Evolutionary conservation across 331 rosid genomes (phyloP), one percentile per base, ranked within the genome.

Genomic region (Phaseolus coccineus): DNA sequence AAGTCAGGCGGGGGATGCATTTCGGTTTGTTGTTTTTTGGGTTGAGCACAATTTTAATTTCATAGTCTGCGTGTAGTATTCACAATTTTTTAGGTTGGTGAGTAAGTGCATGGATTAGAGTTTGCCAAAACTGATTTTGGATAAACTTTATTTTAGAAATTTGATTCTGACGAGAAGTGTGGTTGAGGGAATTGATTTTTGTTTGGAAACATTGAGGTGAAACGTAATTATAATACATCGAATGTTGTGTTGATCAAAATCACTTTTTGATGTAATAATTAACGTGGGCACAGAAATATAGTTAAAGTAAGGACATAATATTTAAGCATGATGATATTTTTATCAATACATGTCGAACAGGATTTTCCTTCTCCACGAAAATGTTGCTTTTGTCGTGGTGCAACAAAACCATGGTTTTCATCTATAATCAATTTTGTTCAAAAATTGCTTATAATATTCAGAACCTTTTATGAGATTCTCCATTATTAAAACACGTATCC

Each of bases 361-460:
- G 6, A 4, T 11, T 59, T 59, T 58, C 64, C n/a, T 58, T 11
- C 64, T 4, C 37, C 7, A 25, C 37, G 24, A 56, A 56, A 56
- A 13, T 56, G 3, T 56, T 27, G n/a, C n/a, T 57, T 57, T 56
- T 22, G 61, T 14, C 0, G 6, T 22, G 10, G 8, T 3, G n/a
- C 37, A 58, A 58, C n/a, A 25, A 58, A 58, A 58, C 37, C 65
- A 27, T 58, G 65, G 65, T 58, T 27, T 58, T 25, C 39, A 11
- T 57, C 14, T 3, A 3, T n/a, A 25, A 25, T 58, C 16, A 58
- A 6, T 39, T 39, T 39, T 39, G 42, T 27, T 58, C 19, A 27
- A 39, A 28, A 27, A 27, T 59, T 59, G 28, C 19, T 10, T 9
- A 57, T 24, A 35, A 25, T 13, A 22, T 25, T 25, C 33, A 24